A percentile compares a stretch with the other conserved stretches of the same genome.
Evolutionary conservation across 169 alveolate species (phyloP).

Genomic region (Plasmodium fragile): DNA sequence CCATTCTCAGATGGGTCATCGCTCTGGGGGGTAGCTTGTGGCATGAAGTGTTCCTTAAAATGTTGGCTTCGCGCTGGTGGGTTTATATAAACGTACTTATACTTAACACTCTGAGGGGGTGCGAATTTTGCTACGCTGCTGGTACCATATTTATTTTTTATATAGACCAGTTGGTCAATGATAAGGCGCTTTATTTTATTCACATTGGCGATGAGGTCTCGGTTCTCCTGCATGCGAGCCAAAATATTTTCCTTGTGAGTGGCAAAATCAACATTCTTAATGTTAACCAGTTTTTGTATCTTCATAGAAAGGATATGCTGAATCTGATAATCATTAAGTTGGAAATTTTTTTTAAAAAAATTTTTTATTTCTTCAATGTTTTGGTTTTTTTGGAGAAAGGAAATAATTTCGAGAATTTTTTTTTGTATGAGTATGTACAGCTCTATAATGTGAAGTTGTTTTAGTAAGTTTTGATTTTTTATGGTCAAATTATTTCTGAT

Average conservation of each 20-base stretch:
- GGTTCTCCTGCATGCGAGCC: constrained; percentile 4
- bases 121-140: background rate
- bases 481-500: constrained; percentile 25
- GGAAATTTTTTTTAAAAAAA: constrained; percentile 49
- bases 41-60: background rate
- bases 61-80: background rate
- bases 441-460: constrained; percentile 37
- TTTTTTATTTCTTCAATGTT: constrained; percentile 22
- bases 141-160: constrained; percentile 50
- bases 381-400: constrained; percentile 39
- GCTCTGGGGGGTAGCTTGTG: background rate
- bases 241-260: constrained; percentile 50
- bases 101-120: constrained; percentile 18
- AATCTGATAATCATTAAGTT: constrained; percentile 78
- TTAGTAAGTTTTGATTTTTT: constrained; percentile 49
- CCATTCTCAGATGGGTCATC: background rate
- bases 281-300: constrained; percentile 75
- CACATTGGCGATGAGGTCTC: constrained; percentile 54
- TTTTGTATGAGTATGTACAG: constrained; percentile 59
- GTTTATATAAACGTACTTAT: constrained; percentile 41
- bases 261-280: constrained; percentile 71
- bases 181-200: constrained; percentile 48
- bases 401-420: constrained; percentile 49
- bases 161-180: constrained; percentile 60
- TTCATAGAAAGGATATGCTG: constrained; percentile 77